Conservation (phyloP, 140 eudicot genomes). For the Stevia rebaudiana region DNA sequence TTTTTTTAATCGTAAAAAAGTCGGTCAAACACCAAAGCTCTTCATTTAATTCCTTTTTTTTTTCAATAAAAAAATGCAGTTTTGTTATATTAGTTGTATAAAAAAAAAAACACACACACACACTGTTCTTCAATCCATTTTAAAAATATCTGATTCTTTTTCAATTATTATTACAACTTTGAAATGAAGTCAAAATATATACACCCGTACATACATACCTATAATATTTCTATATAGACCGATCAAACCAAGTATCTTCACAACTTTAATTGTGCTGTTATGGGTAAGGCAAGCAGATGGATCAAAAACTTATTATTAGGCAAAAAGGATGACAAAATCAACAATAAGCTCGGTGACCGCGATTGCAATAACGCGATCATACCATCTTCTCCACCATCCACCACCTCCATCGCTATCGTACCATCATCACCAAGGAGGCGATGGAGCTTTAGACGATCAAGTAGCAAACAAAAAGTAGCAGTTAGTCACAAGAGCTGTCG, state of each 20-base stretch:
- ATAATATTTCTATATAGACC: not conserved
- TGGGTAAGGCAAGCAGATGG: conserved; percentile 86
- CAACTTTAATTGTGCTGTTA: conserved; percentile 10
- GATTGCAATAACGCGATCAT: not conserved
- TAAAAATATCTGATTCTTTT: no score
- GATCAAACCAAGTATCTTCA: not conserved
- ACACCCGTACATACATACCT: no score
- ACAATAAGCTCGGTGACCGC: conserved; percentile 14
- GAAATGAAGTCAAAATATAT: no score
- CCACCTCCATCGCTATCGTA: conserved; percentile 9
- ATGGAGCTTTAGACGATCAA: conserved; percentile 63
- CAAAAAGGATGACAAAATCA: conserved; percentile 45
- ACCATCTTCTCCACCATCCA: not conserved
- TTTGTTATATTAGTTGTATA: not conserved
- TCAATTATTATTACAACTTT: no score
- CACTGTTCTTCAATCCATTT: not conserved
- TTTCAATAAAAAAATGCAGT: not conserved
- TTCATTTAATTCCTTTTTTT: not conserved
- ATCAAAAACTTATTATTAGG: conserved; percentile 55
- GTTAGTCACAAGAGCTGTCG: conserved; percentile 36
- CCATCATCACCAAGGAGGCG: conserved; percentile 38
- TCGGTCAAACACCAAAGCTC: not conserved
- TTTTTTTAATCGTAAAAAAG: not conserved
- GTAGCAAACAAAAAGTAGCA: conserved; percentile 15
- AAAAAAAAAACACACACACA: not conserved